Base-by-base conservation (phyloP, 2,329 filamentous ascomycete species). In the Xylariales sp. region DNA sequence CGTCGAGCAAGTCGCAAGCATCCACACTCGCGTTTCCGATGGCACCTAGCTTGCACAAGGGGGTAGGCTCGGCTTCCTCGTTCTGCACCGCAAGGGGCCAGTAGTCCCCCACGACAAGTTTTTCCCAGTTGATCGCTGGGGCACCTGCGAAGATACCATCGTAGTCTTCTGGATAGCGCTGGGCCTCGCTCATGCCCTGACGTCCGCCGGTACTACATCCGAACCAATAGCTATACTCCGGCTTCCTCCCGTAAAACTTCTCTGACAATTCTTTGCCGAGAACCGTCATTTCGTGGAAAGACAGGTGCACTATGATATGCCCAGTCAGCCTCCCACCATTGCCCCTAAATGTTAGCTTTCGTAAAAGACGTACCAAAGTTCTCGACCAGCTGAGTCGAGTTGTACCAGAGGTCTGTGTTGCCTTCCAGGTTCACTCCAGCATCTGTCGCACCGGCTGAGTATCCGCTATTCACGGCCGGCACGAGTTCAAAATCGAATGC, bases 191-290 rank as follows among this genome's bases (percentile, higher is more conserved):
- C 34, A 85, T 73, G 16, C 85, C 86, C 76, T 88, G 85, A 0
- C 86, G 78, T 1, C 86, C 86, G 32, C 86, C 86, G 0, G 83
- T 86, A 1, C 83, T 86, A 73, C 86, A 88, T 34, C 86, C 86
- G 53, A 81, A 79, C 73, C 82, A 88, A 74, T 87, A 88, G n/a
- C 81, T 84, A 72, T 83, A 85, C 1, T 77, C 74, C 1, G 81
- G 79, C 0, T 77, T 72, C 23, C 74, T 68, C n/a, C 80, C 77
- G 71, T 89, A 89, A 74, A 83, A 87, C 8, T 77, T 74, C 30
- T 81, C 72, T 3, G 82, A 80, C 23, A 89, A 70, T 3, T 79
- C 67, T 72, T 89, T 89, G 28, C 82, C 82, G 1, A 85, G 71
- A 5, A 83, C 77, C 0, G 84, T 81, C 48, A 83, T 83, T 45